Conservation (phyloP, 495 filamentous ascomycete genomes). For the Aspergillus leporis region DNA sequence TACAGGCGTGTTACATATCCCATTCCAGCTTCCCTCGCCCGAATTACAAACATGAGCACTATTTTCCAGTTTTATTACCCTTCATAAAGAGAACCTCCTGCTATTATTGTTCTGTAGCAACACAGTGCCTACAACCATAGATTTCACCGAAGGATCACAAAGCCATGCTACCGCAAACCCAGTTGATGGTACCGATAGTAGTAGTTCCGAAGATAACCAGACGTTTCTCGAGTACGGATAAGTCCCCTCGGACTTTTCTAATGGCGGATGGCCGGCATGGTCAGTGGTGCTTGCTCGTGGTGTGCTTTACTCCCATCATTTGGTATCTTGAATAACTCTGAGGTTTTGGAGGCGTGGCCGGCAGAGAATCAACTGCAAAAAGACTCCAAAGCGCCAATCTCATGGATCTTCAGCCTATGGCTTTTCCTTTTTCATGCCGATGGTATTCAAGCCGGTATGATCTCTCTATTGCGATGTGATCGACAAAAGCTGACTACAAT, state of each 20-base stretch:
- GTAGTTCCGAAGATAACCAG: not conserved
- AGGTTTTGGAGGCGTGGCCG: conserved; percentile 55
- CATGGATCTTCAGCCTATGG: conserved; percentile 48
- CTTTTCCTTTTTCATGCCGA: conserved; percentile 25
- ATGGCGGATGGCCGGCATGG: conserved; percentile 27
- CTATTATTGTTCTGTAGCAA: not conserved
- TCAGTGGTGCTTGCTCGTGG: conserved; percentile 20
- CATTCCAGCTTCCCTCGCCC: not conserved
- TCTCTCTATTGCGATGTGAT: not conserved
- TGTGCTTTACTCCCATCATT: conserved; percentile 28
- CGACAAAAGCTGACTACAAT: not conserved
- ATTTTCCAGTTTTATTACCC: not conserved
- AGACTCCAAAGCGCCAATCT: conserved; percentile 41
- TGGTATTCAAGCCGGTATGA: conserved; percentile 20
- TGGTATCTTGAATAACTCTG: conserved; percentile 56
- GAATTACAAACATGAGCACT: no score
- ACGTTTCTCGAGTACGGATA: not conserved
- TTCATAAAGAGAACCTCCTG: not conserved
- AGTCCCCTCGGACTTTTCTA: conserved; percentile 6
- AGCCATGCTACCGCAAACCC: not conserved
- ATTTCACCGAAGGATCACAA: no score
- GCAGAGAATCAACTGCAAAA: conserved; percentile 43
- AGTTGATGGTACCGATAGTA: not conserved
- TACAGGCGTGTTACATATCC: not conserved
- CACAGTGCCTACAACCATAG: no score